Evolutionary conservation across 306 rosid genomes (phyloP), one percentile per base, ranked within the genome.

Genomic region (Dalbergia oliveri): DNA sequence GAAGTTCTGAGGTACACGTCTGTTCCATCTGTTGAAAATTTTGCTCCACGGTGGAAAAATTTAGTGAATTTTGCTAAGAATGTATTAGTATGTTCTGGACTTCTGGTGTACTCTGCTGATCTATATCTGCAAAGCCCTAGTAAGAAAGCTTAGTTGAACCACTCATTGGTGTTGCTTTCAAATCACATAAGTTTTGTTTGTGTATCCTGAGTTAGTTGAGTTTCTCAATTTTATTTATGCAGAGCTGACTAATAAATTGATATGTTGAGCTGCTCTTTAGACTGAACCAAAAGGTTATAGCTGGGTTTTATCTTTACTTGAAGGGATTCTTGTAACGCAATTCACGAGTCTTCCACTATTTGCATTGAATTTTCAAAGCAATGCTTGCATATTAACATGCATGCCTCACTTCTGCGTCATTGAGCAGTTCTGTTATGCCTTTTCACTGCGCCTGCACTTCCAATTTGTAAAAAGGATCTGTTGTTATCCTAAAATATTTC

Each of bases 1-100:
- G 18, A 82, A 65, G 76, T 50, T 60, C 15, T 33, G 65, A 72
- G 84, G 76, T 60, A 69, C 78, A 77, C 67, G 64, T 37, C 11
- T 82, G 4, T 54, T 54, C 60, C 60, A 54, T n/a, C 39, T 60
- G 69, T 72, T 75, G 37, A 59, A 83, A 79, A 50, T 49, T 83
- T 41, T 44, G 82, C 75, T 68, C 58, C 67, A 37, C 23, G 35
- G 19, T 59, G 23, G 66, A 44, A 76, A 56, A 72, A 72, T 26
- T 35, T 15, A 11, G 23, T 21, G 23, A 21, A 21, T 21, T 21
- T 21, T 21, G 23, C 23, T 21, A 21, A 1, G 23, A 21, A 21
- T 21, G 23, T 21, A 1, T 21, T 21, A 43, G 64, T 35, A 34
- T 60, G 47, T 34, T 47, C 31, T 16, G 60, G 10, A 54, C 8